A percentile compares a stretch with the other conserved stretches of the same genome.
phyloP scores from a whole-genome alignment of 73 alveolate genomes.

The Paraurostyla sp. region DNA sequence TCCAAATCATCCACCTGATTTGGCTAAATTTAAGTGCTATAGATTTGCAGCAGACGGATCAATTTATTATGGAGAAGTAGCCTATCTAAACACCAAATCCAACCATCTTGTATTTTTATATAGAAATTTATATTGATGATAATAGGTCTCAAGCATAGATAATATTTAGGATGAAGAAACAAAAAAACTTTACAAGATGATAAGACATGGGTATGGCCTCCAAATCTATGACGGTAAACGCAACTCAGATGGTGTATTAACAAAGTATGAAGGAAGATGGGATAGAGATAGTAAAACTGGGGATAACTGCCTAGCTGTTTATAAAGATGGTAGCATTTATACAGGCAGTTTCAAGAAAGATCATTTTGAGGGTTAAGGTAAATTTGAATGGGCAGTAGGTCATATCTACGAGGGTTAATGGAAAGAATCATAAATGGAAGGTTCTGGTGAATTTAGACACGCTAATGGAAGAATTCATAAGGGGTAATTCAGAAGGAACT shows the following conservation, averaged over 20 bases:
- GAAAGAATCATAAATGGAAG: slow-evolving; percentile 77
- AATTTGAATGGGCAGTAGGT: slow-evolving; percentile 71
- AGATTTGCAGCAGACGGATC: slow-evolving; percentile 41
- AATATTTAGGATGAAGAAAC: slow-evolving; percentile 55
- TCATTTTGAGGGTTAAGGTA: slow-evolving; percentile 72
- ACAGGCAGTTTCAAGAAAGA: slow-evolving; percentile 68
- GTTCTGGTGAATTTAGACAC: slow-evolving; percentile 63
- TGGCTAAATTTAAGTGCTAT: slow-evolving; percentile 39
- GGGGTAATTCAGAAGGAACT: slow-evolving; percentile 66
- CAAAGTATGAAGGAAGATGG: slow-evolving; percentile 78
- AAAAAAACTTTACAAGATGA: neutral
- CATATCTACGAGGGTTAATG: slow-evolving; percentile 77
- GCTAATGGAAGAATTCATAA: slow-evolving; percentile 55
- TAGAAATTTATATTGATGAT: neutral
- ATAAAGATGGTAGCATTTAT: slow-evolving; percentile 73
- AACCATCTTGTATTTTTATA: neutral
- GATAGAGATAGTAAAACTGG: slow-evolving; percentile 75
- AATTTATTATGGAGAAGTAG: slow-evolving; percentile 42
- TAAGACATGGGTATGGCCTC: slow-evolving; percentile 70
- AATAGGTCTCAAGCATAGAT: slow-evolving; percentile 23
- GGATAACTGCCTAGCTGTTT: slow-evolving; percentile 59
- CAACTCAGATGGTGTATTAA: slow-evolving; percentile 31
- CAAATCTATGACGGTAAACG: slow-evolving; percentile 37
- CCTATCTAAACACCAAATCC: slow-evolving; percentile 1
- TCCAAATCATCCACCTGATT: neutral